Conservation (phyloP, 257 asterid species). For the Lycium barbarum region DNA sequence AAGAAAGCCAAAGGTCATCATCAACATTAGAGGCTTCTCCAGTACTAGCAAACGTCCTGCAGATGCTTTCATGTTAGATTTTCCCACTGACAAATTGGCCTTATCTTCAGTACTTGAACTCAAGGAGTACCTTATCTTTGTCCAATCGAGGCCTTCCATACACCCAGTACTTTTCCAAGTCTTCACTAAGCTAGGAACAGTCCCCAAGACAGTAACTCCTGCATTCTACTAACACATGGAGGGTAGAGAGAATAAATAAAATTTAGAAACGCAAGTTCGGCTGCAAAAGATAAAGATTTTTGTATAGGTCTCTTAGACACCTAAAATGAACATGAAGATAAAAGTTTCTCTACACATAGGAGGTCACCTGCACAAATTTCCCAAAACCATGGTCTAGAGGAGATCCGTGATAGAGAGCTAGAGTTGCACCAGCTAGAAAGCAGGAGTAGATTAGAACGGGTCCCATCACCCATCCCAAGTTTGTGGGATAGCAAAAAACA, state of each 20-base stretch:
- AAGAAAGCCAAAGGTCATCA: slow-evolving; percentile 97
- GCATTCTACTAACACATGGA: slow-evolving; percentile 67
- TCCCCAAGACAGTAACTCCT: slow-evolving; percentile 81
- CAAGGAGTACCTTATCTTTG: slow-evolving; percentile 67
- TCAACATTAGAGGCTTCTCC: slow-evolving; percentile 92
- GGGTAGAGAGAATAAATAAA: slow-evolving; percentile 15
- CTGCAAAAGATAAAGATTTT: not conserved
- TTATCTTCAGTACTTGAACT: slow-evolving; percentile 14
- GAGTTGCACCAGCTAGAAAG: slow-evolving; percentile 81
- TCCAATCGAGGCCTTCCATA: slow-evolving; percentile 90
- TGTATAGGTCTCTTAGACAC: not conserved
- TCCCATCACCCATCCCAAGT: slow-evolving; percentile 99
- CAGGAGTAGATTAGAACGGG: slow-evolving; percentile 79
- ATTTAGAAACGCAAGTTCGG: not conserved
- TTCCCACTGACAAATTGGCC: slow-evolving; percentile 15
- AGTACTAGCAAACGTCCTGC: slow-evolving; percentile 74
- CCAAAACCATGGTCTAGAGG: slow-evolving; percentile 86
- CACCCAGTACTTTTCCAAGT: slow-evolving; percentile 86
- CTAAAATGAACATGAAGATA: slow-evolving; percentile 3
- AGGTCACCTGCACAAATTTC: slow-evolving; percentile 79
- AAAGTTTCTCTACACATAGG: not conserved
- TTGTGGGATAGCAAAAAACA: slow-evolving; percentile 90
- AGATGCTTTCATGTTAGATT: slow-evolving; percentile 30
- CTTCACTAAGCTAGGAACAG: slow-evolving; percentile 96
- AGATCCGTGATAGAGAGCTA: slow-evolving; percentile 97